Evolutionary conservation across 495 filamentous ascomycete genomes (phyloP).

Genomic region (Sporormia fimetaria): DNA sequence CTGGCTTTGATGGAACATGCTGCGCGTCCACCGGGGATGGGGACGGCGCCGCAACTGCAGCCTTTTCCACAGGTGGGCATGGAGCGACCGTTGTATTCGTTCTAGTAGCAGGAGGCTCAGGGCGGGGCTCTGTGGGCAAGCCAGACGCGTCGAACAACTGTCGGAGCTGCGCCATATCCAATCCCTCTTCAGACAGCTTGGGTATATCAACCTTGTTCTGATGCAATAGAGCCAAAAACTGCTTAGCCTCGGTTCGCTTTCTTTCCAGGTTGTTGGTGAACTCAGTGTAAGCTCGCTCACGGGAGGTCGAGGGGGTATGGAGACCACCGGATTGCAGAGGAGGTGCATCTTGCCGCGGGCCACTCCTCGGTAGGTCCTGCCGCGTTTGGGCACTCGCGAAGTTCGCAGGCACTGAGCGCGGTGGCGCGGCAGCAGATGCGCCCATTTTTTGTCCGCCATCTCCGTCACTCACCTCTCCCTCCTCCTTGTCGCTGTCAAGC

Average conservation of each 20-base stretch:
- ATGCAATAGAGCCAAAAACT: constrained; percentile 15
- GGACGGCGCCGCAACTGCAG: not conserved
- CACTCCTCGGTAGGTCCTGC: no score
- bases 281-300: not conserved
- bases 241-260: constrained; percentile 11
- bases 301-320: no score
- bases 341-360: no score
- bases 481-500: constrained; percentile 40
- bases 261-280: not conserved
- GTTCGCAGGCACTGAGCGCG: no score
- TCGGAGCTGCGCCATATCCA: constrained; percentile 50
- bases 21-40: no score
- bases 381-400: no score
- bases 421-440: no score
- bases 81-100: no score
- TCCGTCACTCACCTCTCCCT: constrained; percentile 63
- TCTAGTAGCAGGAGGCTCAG: not conserved
- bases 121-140: constrained; percentile 28
- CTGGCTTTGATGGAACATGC: not conserved
- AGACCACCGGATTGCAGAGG: no score
- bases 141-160: constrained; percentile 55
- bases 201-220: constrained; percentile 22
- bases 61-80: not conserved
- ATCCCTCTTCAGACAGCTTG: constrained; percentile 48
- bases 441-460: no score